Base-by-base conservation (phyloP, 2,329 filamentous ascomycete species). In the Neophaeococcomyces mojaviensis region DNA sequence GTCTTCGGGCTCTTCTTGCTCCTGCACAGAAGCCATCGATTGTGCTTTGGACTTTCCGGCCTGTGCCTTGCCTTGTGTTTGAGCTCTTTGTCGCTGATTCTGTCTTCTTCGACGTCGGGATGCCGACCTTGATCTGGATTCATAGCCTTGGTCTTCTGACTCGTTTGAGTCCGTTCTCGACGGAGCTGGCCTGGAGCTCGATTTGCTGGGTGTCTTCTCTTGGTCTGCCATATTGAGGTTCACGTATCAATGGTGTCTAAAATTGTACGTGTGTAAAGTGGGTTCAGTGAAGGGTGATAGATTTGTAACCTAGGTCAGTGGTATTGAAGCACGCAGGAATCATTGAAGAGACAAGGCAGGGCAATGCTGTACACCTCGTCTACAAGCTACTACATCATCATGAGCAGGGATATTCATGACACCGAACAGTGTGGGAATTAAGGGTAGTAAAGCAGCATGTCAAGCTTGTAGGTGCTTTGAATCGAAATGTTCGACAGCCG, bases 41-140 rank as follows among this genome's bases (percentile, higher is more conserved):
- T 49, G 46, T 10, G 55, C 54, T 12, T 48, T 49, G 28, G 55
- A 50, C 42, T 52, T 50, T 26, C 55, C 55, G 9, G 47, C 43
- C 37, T 50, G 46, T 15, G 52, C 48, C 41, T 50, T 39, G 12
- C 42, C 38, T 36, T 56, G 46, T 13, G 41, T 45, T 20, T 47
- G 48, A 22, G 18, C 38, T 32, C 48, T 31, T 39, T 57, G 53
- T 32, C 54, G 54, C 36, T 58, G 55, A 26, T 57, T 57, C 35
- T 57, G 55, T 47, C 55, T 46, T 39, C 55, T 47, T 13, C 55
- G 46, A 18, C 54, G 49, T 36, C 54, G 48, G n/a, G 55, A 58
- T 34, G 55, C 53, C 18, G 55, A 58, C 36, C 55, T 43, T 26
- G 55, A 58, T 15, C 54, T 53, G n/a, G 55, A 58, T 36, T 57